phyloP scores from a whole-genome alignment of 2,329 filamentous ascomycete genomes.

The Phialophora macrospora region DNA sequence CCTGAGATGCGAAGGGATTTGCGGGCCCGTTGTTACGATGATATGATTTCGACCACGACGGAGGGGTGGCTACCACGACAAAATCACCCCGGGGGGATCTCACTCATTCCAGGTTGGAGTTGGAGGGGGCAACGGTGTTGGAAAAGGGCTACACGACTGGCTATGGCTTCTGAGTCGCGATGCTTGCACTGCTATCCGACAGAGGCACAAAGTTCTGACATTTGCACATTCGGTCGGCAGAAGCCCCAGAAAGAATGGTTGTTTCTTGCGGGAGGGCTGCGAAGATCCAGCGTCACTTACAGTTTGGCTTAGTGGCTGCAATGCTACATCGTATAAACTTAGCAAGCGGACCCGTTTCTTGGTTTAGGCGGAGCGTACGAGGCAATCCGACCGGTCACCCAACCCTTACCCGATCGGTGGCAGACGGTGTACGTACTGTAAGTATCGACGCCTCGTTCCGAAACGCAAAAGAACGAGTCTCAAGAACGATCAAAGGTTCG shows the following conservation, averaged over 20 bases:
- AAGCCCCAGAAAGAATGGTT: neutral
- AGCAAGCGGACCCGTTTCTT: slow-evolving; percentile 16
- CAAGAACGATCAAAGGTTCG: neutral
- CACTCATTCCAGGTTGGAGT: slow-evolving; percentile 6
- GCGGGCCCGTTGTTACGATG: slow-evolving; percentile 18
- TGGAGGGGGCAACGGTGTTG: neutral
- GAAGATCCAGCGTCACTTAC: neutral
- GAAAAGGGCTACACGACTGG: slow-evolving; percentile 4
- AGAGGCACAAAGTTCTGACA: slow-evolving; percentile 7
- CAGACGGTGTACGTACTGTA: neutral
- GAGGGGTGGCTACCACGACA: neutral
- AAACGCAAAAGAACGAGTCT: neutral
- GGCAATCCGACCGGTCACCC: neutral
- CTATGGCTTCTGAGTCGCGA: neutral
- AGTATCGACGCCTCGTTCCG: neutral
- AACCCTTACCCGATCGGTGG: neutral
- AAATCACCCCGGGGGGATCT: neutral
- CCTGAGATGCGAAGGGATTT: slow-evolving; percentile 5
- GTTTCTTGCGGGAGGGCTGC: neutral
- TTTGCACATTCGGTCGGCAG: neutral
- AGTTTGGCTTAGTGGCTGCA: slow-evolving; percentile 21
- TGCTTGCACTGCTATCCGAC: neutral
- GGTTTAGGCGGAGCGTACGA: slow-evolving; percentile 10
- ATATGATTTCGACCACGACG: slow-evolving; percentile 21
- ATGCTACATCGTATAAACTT: slow-evolving; percentile 29